phyloP scores from a whole-genome alignment of 1,139 yeast species.

The Pichia sp. region DNA sequence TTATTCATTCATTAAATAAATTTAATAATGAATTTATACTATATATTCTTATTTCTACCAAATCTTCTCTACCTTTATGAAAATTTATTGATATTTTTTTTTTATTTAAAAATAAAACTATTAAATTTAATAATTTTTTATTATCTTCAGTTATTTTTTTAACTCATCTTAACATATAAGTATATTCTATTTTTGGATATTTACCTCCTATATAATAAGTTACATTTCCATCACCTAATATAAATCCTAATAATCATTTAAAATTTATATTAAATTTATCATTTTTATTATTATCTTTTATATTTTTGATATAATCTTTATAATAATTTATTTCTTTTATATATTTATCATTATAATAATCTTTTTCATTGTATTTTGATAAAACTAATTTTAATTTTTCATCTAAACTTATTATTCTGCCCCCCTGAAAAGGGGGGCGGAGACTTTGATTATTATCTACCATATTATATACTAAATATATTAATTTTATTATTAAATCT shows the following conservation, averaged over 20 bases:
- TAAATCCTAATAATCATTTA: constrained; percentile 3
- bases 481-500: constrained; percentile 1
- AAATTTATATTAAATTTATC: constrained; percentile 1
- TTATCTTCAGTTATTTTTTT: constrained; percentile 3
- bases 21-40: not conserved
- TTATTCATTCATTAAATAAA: constrained; percentile 1
- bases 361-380: not conserved
- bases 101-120: not conserved
- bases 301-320: not conserved
- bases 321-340: not conserved
- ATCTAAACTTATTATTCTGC: not conserved
- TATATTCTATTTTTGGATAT: not conserved
- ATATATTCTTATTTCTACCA: not conserved
- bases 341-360: constrained; percentile 2
- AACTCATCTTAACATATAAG: constrained; percentile 1
- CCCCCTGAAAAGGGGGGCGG: too few relatives aligned
- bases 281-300: not conserved
- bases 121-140: not conserved
- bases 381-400: constrained; percentile 3
- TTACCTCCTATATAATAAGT: not conserved
- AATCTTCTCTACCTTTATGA: not conserved
- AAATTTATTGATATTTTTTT: not conserved
- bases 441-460: constrained; percentile 4
- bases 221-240: constrained; percentile 3
- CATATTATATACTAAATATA: constrained; percentile 2